Conservation (phyloP, 2,329 filamentous ascomycete species). For the Lojkania enalia region DNA sequence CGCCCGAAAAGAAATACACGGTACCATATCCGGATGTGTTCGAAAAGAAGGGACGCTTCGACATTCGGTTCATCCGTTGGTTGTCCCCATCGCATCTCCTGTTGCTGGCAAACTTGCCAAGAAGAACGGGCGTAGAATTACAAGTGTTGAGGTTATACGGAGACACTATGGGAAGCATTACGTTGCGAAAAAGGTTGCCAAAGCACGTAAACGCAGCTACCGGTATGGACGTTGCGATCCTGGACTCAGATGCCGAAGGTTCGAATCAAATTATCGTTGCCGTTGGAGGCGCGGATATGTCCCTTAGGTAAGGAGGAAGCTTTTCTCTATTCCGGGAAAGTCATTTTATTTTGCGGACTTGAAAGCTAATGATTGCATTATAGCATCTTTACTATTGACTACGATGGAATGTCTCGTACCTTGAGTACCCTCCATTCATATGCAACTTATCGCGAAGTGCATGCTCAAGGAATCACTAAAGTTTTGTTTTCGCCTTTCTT, state of each 20-base stretch:
- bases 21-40: constrained; percentile 37
- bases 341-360: too few relatives aligned
- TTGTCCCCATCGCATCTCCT: constrained; percentile 58
- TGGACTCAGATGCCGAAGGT: constrained; percentile 61
- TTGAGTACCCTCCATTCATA: constrained; percentile 55
- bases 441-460: constrained; percentile 58
- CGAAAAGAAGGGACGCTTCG: constrained; percentile 49
- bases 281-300: constrained; percentile 77
- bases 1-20: constrained; percentile 34
- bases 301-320: constrained; percentile 67
- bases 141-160: constrained; percentile 63
- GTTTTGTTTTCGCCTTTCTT: constrained; percentile 52
- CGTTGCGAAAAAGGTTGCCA: constrained; percentile 63
- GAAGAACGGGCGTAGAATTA: constrained; percentile 59
- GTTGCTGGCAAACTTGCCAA: constrained; percentile 59
- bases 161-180: constrained; percentile 54
- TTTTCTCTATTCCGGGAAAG: too few relatives aligned
- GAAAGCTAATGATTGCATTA: background rate
- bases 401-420: constrained; percentile 54
- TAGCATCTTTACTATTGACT: constrained; percentile 73
- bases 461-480: constrained; percentile 63
- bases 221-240: constrained; percentile 73
- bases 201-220: constrained; percentile 72
- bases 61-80: constrained; percentile 61
- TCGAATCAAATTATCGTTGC: constrained; percentile 80